Evolutionary conservation across 352 stramenopile genomes (phyloP), one percentile per base, ranked within the genome.

Genomic region (Thalassiosira pacifica): DNA sequence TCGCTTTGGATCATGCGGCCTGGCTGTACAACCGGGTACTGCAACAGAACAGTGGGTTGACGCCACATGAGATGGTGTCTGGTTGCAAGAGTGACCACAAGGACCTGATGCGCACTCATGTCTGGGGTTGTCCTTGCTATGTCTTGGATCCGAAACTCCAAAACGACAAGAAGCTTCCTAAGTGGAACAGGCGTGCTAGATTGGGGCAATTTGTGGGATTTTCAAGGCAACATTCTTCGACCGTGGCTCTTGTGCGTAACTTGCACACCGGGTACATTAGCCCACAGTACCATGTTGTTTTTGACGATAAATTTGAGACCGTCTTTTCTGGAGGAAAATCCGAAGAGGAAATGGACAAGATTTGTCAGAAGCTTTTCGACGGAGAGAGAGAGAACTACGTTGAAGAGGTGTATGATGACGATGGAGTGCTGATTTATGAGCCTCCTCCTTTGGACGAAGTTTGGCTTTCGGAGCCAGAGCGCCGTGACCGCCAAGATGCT

Each of bases 81-180:
- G 34, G n/a, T 0, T 64, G 31, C 8, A 29, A 32, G 8, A 26
- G n/a, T 22, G 52, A 82, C 42, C 67, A 80, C 29, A 11, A 27
- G 0, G 65, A 82, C 18, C 34, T 88, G 0, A 24, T 32, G 18
- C 48, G 66, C 16, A 24, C 59, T 31, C 86, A 89, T 69, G 79
- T 91, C 0, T 91, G 64, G 64, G 88, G 88, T 18, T 92, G 88
- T 64, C 86, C 88, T 37, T 42, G 66, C 2, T 94, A 83, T 74
- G 85, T 94, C 0, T 45, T 94, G n/a, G 80, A 91, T 52, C 48
- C 72, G 11, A 85, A 60, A 22, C 32, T 93, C 0, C 42, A 79
- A 61, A 76, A 91, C 57, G 79, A 68, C 22, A 82, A 89, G 64
- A 91, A 90, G 61, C 53, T 93, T 10, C 86, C 89, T 0, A 87